Conservation (phyloP, 2,329 filamentous ascomycete genomes). For the Colletotrichum sp. region DNA sequence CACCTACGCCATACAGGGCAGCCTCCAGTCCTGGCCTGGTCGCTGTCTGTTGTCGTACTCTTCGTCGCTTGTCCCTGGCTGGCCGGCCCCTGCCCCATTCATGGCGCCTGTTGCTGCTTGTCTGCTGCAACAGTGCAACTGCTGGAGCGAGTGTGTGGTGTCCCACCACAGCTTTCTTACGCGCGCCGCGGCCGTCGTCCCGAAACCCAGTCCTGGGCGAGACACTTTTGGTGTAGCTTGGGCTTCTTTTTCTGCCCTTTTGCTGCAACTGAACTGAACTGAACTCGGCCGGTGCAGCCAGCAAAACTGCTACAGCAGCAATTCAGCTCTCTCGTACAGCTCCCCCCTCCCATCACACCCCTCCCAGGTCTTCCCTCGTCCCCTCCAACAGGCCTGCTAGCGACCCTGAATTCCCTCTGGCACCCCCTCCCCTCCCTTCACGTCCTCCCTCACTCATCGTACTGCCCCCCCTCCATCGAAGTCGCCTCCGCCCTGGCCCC, state of each 20-base stretch:
- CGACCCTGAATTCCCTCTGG: constrained; percentile 1
- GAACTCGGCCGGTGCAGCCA: not conserved
- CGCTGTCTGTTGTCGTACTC: not conserved
- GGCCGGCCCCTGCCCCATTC: not conserved
- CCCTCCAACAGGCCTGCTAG: not conserved
- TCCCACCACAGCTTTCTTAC: not conserved
- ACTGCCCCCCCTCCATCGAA: not conserved
- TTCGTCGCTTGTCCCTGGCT: not conserved
- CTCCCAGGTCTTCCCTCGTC: not conserved
- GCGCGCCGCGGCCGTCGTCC: not conserved
- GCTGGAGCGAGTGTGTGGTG: not conserved
- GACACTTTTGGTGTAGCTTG: constrained; percentile 7
- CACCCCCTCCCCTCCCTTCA: not conserved
- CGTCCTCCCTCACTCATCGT: not conserved
- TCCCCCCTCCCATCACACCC: not conserved
- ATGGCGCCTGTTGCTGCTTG: not conserved
- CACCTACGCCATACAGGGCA: not conserved
- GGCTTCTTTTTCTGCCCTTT: not conserved
- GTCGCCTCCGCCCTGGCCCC: constrained; percentile 5
- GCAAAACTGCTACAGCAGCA: not conserved
- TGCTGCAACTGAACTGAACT: not conserved
- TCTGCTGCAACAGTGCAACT: not conserved
- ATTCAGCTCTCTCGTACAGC: not conserved
- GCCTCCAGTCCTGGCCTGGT: not conserved
- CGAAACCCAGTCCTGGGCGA: constrained; percentile 9